These are phyloP conservation scores for Cladosporium sp. DNA, from an alignment of 2,329 filamentous ascomycete genomes.

Conservation along the genomic window DNA sequence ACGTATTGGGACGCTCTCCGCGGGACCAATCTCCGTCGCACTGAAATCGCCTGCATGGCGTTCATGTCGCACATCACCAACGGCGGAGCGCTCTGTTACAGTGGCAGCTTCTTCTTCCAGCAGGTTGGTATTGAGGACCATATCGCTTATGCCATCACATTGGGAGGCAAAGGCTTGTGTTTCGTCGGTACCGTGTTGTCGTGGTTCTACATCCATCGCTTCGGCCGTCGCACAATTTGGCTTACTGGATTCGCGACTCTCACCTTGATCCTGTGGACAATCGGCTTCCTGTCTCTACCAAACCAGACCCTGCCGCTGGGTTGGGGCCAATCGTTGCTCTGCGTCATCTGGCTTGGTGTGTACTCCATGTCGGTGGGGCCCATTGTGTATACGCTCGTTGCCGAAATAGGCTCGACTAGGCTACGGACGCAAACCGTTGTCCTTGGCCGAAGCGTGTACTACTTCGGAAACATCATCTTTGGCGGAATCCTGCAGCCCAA, in stretches of 20 bases:
- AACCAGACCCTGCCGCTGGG: constrained; percentile 6
- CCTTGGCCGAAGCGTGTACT: constrained; percentile 30
- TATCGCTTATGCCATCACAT: constrained; percentile 39
- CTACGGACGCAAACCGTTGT: constrained; percentile 34
- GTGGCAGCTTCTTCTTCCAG: constrained; percentile 41
- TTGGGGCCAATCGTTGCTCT: constrained; percentile 16
- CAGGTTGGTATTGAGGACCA: constrained; percentile 39
- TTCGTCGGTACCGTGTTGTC: constrained; percentile 25
- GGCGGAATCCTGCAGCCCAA: constrained; percentile 33
- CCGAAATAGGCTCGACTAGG: constrained; percentile 31
- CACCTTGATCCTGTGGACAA: constrained; percentile 11
- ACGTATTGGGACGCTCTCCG: constrained; percentile 41
- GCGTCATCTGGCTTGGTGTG: constrained; percentile 16
- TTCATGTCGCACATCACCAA: constrained; percentile 41
- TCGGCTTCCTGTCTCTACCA: constrained; percentile 12
- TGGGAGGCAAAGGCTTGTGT: constrained; percentile 31
- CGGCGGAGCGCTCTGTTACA: constrained; percentile 36
- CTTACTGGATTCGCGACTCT: constrained; percentile 27
- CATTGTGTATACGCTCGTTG: constrained; percentile 28
- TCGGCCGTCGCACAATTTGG: constrained; percentile 43
- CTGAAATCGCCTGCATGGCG: constrained; percentile 42
- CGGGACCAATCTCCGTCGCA: constrained; percentile 47
- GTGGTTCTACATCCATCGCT: constrained; percentile 34
- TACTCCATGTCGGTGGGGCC: constrained; percentile 17
- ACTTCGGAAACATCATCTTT: constrained; percentile 28